Evolutionary conservation across 2,329 filamentous ascomycete species (phyloP).

Genomic region (Fusarium sp.): DNA sequence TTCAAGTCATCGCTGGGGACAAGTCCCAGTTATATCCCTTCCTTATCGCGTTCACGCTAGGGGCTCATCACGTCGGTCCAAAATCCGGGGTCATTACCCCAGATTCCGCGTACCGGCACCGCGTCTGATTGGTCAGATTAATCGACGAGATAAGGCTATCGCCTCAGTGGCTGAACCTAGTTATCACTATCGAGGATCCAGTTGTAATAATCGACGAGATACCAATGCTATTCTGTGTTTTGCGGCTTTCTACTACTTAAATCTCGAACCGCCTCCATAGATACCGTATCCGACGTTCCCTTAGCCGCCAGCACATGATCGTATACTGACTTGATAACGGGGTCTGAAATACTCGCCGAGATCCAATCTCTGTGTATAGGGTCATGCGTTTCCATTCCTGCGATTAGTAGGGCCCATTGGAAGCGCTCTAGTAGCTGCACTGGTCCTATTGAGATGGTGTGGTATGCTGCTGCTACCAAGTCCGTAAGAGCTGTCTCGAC

Average conservation of each 20-base stretch:
- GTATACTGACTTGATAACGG: conserved; percentile 30
- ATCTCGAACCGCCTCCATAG: background rate
- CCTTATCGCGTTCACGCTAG: conserved; percentile 13
- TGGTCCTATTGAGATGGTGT: conserved; percentile 1
- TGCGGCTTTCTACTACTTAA: conserved; percentile 5
- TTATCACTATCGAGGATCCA: background rate
- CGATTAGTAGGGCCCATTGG: conserved; percentile 28
- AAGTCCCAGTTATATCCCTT: conserved; percentile 13
- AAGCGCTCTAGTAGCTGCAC: conserved; percentile 6
- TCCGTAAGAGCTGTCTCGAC: background rate
- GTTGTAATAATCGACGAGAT: background rate
- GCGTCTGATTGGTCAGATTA: background rate
- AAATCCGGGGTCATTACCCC: conserved; percentile 18
- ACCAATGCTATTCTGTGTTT: too few species aligned
- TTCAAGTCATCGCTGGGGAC: background rate
- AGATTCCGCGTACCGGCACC: background rate
- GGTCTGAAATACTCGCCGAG: conserved; percentile 33
- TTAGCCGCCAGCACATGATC: conserved; percentile 16
- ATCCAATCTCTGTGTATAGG: conserved; percentile 36
- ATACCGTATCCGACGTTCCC: conserved; percentile 3
- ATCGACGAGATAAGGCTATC: conserved; percentile 15
- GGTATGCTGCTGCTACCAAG: conserved; percentile 3
- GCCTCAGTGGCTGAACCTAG: background rate
- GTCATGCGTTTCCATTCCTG: conserved; percentile 34
- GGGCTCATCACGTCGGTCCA: background rate